Conservation (phyloP, 2,329 filamentous ascomycete genomes). For the Lasiodiplodia citricola region DNA sequence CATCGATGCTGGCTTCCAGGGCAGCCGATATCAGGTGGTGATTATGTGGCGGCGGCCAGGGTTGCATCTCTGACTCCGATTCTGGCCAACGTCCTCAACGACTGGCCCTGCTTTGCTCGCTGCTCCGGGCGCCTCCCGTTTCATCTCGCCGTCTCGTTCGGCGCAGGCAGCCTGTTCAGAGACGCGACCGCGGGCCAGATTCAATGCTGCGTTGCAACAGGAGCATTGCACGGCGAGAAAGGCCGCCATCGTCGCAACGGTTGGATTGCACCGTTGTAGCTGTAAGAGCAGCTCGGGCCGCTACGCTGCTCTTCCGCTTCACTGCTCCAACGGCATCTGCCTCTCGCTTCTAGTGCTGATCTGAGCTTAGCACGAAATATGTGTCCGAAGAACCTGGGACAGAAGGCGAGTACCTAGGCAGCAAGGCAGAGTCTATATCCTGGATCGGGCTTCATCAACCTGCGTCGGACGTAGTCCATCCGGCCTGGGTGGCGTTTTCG, state of each 20-base stretch:
- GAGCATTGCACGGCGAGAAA: not conserved
- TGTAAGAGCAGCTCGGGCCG: not conserved
- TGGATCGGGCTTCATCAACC: not conserved
- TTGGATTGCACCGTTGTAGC: not conserved
- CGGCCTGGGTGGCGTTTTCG: slow-evolving; percentile 6
- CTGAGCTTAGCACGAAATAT: slow-evolving; percentile 7
- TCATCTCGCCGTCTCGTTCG: slow-evolving; percentile 1
- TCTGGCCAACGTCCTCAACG: not conserved
- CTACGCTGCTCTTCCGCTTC: not conserved
- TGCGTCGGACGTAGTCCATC: slow-evolving; percentile 5
- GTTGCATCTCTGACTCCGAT: not conserved
- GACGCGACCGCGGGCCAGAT: not conserved
- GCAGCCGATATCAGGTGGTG: slow-evolving; percentile 17
- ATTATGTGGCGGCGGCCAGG: slow-evolving; percentile 20
- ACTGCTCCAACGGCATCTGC: not conserved
- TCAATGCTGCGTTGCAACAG: not conserved
- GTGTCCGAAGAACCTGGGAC: not conserved
- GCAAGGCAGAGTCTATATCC: not conserved
- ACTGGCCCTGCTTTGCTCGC: not conserved
- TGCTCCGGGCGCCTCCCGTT: not conserved
- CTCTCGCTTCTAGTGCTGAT: slow-evolving; percentile 11
- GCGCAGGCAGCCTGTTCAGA: not conserved
- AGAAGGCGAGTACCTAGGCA: not conserved
- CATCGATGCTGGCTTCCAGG: not conserved
- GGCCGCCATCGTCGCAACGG: not conserved